A percentile compares a stretch with the other conserved stretches of the same genome.
Evolutionary conservation across 257 asterid species (phyloP).

Genomic region (Verbena officinalis): DNA sequence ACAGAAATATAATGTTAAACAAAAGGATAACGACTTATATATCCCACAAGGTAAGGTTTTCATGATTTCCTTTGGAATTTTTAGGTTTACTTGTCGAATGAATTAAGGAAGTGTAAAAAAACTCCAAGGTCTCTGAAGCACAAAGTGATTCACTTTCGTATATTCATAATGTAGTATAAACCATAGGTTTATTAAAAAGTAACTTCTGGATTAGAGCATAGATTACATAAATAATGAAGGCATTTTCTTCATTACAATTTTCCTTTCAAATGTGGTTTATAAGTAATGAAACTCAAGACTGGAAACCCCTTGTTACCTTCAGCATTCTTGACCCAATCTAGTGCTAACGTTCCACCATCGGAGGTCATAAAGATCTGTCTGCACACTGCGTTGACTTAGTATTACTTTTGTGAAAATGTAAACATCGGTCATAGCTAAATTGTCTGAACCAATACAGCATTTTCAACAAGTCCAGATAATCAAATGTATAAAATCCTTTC

Average conservation of each 20-base stretch:
- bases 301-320: constrained; percentile 48
- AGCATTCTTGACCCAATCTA: constrained; percentile 71
- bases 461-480: background rate
- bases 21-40: constrained; percentile 3
- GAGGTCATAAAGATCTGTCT: constrained; percentile 65
- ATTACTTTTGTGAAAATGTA: background rate
- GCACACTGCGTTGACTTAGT: constrained; percentile 36
- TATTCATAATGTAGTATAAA: background rate
- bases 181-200: background rate
- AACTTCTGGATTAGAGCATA: background rate
- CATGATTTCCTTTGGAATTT: background rate
- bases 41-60: background rate
- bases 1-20: background rate
- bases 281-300: background rate
- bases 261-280: background rate
- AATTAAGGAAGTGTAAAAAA: background rate
- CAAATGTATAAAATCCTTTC: background rate
- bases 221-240: background rate
- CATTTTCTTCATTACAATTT: background rate
- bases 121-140: background rate
- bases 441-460: constrained; percentile 1
- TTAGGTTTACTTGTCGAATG: constrained; percentile 1
- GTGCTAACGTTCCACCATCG: constrained; percentile 89
- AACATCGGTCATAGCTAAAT: background rate
- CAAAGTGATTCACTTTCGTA: background rate